A percentile compares a stretch with the other conserved stretches of the same genome.
Conservation (phyloP, 2,329 filamentous ascomycete genomes). For the Hymenoscyphus albidus region DNA sequence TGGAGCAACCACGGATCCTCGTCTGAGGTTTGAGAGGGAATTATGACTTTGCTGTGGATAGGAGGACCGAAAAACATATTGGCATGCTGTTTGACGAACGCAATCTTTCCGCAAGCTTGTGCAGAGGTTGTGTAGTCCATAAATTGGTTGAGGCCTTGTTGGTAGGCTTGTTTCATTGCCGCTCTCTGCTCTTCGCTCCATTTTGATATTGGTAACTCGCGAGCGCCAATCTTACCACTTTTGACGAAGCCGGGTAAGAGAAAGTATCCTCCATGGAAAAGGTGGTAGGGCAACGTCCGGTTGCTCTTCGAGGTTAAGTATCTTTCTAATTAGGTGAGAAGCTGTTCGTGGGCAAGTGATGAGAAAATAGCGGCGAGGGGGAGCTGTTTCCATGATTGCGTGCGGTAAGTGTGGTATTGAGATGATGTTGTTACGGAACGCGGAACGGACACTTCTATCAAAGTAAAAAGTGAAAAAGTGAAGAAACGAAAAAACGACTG, state of each 20-base stretch:
- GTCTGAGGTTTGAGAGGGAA: conserved; percentile 6
- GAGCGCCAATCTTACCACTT: neutral
- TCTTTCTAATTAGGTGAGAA: conserved; percentile 21
- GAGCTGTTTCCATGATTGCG: neutral
- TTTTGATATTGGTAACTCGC: conserved; percentile 22
- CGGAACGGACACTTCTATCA: too few species aligned
- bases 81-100: conserved; percentile 39
- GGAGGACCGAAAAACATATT: conserved; percentile 31
- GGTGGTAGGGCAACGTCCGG: conserved; percentile 5
- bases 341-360: too few species aligned
- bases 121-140: conserved; percentile 28
- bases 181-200: conserved; percentile 32
- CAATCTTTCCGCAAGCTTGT: conserved; percentile 27
- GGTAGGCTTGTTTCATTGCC: conserved; percentile 26
- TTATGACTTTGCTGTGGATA: conserved; percentile 17
- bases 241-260: conserved; percentile 5
- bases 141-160: conserved; percentile 31
- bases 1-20: conserved; percentile 8
- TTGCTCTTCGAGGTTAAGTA: conserved; percentile 33
- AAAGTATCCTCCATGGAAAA: conserved; percentile 10
- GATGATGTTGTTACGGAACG: too few species aligned
- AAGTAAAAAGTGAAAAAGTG: too few species aligned
- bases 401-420: neutral
- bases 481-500: too few species aligned
- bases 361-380: neutral